Conservation (phyloP, 164 flowering plant species). For the Magnolia officinalis region DNA sequence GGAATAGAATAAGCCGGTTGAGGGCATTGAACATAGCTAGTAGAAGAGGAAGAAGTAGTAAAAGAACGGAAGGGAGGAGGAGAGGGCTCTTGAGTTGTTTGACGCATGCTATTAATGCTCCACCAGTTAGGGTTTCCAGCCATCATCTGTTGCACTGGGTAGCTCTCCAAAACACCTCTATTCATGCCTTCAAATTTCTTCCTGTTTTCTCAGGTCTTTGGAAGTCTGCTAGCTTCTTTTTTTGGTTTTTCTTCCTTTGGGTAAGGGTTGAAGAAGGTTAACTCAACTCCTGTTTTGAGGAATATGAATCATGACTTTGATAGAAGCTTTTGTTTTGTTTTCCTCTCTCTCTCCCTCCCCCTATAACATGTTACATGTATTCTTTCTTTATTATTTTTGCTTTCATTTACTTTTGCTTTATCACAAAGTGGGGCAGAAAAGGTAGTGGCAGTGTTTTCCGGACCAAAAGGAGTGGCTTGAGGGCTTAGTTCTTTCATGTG, state of each 20-base stretch:
- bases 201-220: neutral
- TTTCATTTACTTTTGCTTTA: conserved; percentile 44
- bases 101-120: conserved; percentile 45
- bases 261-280: neutral
- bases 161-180: conserved; percentile 40
- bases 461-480: conserved; percentile 22
- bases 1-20: conserved; percentile 9
- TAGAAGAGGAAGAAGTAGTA: conserved; percentile 22
- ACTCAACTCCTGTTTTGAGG: conserved; percentile 15
- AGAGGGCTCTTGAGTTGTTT: conserved; percentile 32
- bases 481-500: conserved; percentile 12
- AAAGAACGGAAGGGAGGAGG: conserved; percentile 18
- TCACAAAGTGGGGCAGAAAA: conserved; percentile 62
- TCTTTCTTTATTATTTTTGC: neutral
- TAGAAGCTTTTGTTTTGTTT: conserved; percentile 21
- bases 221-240: neutral
- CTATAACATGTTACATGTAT: conserved; percentile 12
- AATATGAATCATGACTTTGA: conserved; percentile 36
- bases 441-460: conserved; percentile 43
- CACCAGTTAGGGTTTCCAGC: conserved; percentile 81
- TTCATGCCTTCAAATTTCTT: conserved; percentile 34
- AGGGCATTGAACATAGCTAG: conserved; percentile 11
- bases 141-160: conserved; percentile 65
- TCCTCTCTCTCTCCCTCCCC: conserved; percentile 14
- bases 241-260: neutral